phyloP scores from a whole-genome alignment of 2,329 filamentous ascomycete species.

The Tricladium varicosporioides region DNA sequence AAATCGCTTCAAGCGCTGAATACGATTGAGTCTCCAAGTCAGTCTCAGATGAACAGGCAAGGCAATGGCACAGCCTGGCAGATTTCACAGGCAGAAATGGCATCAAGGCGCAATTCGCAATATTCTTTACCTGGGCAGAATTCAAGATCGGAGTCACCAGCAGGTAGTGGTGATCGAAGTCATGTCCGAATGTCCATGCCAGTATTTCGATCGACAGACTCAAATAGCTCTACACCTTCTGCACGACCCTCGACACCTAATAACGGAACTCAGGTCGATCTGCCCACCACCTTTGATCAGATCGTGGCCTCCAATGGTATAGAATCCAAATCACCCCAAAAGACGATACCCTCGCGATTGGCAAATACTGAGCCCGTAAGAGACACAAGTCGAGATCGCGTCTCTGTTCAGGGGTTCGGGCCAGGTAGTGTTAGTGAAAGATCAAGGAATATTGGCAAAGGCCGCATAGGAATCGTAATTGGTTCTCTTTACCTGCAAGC shows the following conservation, averaged over 20 bases:
- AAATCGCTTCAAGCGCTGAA: constrained; percentile 71
- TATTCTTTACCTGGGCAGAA: constrained; percentile 42
- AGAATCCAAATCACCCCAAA: constrained; percentile 15
- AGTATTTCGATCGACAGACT: constrained; percentile 41
- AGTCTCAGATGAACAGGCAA: constrained; percentile 41
- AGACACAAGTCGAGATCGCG: constrained; percentile 44
- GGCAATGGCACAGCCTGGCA: constrained; percentile 44
- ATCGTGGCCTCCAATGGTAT: constrained; percentile 20
- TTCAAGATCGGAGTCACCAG: constrained; percentile 53
- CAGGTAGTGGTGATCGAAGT: constrained; percentile 54
- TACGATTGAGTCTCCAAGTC: constrained; percentile 73
- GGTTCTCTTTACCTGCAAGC: constrained; percentile 85
- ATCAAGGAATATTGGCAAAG: constrained; percentile 77
- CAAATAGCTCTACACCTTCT: constrained; percentile 28
- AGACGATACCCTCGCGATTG: constrained; percentile 21
- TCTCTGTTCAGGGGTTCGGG: constrained; percentile 70
- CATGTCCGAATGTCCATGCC: constrained; percentile 81
- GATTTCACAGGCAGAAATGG: constrained; percentile 40
- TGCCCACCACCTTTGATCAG: constrained; percentile 27
- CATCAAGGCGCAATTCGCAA: constrained; percentile 55
- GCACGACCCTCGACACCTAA: constrained; percentile 39
- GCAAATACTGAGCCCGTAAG: constrained; percentile 18
- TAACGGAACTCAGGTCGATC: constrained; percentile 18
- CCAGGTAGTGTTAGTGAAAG: constrained; percentile 70
- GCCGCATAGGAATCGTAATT: constrained; percentile 74